Base-by-base conservation (phyloP, 352 stramenopile genomes). In the Phytophthora cryptogea region DNA sequence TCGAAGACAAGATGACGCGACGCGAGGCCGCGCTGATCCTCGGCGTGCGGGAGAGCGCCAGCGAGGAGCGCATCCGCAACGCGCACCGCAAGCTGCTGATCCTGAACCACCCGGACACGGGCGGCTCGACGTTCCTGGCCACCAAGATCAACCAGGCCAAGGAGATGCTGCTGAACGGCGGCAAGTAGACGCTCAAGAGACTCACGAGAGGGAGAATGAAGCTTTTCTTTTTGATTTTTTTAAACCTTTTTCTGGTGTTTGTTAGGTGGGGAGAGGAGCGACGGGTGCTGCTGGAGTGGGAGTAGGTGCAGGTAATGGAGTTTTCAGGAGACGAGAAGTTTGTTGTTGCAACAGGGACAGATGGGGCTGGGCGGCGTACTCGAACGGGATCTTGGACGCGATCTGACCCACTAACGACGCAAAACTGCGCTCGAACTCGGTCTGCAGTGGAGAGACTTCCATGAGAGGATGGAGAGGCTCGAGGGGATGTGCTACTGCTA, bases 81-180 rank as follows among this genome's bases (percentile, higher is more conserved):
- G 96, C 97, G 26, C 97, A 99, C 80, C 89, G 97, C 32, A 98
- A 98, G 70, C 80, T 99, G 33, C 72, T 99, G 20, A 97, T 99
- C 64, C 77, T 99, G 48, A 99, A 99, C 80, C 98, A 99, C 81
- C 98, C 98, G 17, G 97, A 99, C 86, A 99, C 94, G 44, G 98
- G 98, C 30, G 98, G 98, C 47, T 99, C 94, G 16, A 99, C 96
- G n/a, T 99, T 98, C 68, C 63, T 99, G 33, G 88, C 96, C 36
- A 97, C 95, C 41, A 99, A 99, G 82, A 97, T 99, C 59, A 99
- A 99, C 80, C 96, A 99, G 80, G 98, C 96, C 28, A 99, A 99
- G 78, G 97, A 99, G 70, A 81, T 99, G 49, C 76, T 99, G 62
- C 83, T 99, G 32, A 54, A 40, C 31, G 77, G 77, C 50, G 68